Evolutionary conservation across 2,329 filamentous ascomycete genomes (phyloP).

Genomic region (Arthrobotrys musiformis): DNA sequence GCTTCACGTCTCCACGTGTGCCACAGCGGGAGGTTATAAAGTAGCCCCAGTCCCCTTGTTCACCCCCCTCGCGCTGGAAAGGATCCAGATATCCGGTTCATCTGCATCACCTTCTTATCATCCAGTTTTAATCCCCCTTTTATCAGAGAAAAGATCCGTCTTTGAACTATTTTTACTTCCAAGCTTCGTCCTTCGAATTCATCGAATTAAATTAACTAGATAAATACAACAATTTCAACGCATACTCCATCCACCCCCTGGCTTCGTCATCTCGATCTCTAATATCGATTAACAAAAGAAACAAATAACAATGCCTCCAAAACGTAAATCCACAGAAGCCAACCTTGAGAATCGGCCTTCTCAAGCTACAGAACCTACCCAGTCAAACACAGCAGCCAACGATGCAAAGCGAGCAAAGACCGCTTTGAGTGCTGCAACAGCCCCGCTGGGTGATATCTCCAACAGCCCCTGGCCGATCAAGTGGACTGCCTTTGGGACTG

Average conservation of each 20-base stretch:
- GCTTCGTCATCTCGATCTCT: neutral
- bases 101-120: neutral
- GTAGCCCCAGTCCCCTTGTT: neutral
- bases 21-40: neutral
- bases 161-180: no score
- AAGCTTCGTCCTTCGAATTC: no score
- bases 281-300: no score
- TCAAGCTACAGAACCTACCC: neutral
- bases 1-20: constrained; percentile 8
- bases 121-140: neutral
- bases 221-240: constrained; percentile 37
- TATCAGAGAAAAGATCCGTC: no score
- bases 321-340: constrained; percentile 25
- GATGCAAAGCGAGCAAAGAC: constrained; percentile 25
- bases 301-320: constrained; percentile 7
- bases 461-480: constrained; percentile 39
- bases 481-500: constrained; percentile 45
- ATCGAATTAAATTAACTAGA: no score
- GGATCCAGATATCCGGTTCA: neutral
- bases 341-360: constrained; percentile 19
- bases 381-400: neutral
- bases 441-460: constrained; percentile 38
- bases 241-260: neutral
- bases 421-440: no score
- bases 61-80: neutral